phyloP scores from a whole-genome alignment of 2,329 filamentous ascomycete species.

The Cladobotryum protrusum region DNA sequence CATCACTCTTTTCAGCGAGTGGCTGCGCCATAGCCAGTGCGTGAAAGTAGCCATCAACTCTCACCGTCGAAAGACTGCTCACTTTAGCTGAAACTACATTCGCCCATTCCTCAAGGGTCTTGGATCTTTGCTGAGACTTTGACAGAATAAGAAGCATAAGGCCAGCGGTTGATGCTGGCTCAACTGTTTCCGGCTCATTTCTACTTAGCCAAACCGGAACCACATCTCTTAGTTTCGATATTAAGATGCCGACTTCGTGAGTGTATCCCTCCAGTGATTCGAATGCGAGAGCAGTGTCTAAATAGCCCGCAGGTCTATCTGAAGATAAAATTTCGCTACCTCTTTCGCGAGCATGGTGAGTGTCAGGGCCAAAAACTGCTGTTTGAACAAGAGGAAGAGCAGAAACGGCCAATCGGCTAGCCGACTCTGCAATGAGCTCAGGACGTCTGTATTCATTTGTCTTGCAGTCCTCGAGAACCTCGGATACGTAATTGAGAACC shows the following conservation, averaged over 20 bases:
- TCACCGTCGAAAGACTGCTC: slow-evolving; percentile 27
- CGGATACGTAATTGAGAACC: slow-evolving; percentile 21
- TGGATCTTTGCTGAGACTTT: slow-evolving; percentile 26
- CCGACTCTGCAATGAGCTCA: slow-evolving; percentile 59
- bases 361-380: slow-evolving; percentile 17
- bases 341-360: slow-evolving; percentile 10
- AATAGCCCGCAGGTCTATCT: slow-evolving; percentile 15
- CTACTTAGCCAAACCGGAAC: slow-evolving; percentile 43
- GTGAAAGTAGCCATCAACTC: slow-evolving; percentile 47
- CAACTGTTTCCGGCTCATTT: slow-evolving; percentile 45
- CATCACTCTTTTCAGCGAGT: slow-evolving; percentile 21
- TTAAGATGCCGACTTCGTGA: slow-evolving; percentile 16
- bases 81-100: slow-evolving; percentile 32
- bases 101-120: slow-evolving; percentile 42
- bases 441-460: slow-evolving; percentile 48
- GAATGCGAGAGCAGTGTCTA: slow-evolving; percentile 17
- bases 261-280: slow-evolving; percentile 5
- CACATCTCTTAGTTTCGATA: slow-evolving; percentile 24
- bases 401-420: slow-evolving; percentile 52
- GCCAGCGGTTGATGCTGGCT: slow-evolving; percentile 45
- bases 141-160: slow-evolving; percentile 44
- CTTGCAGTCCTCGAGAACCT: slow-evolving; percentile 37
- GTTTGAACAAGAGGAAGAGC: slow-evolving; percentile 42
- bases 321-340: slow-evolving; percentile 22
- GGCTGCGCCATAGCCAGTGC: slow-evolving; percentile 47